Conservation (phyloP, 2,329 filamentous ascomycete species). For the Exutisphaerella laricina region DNA sequence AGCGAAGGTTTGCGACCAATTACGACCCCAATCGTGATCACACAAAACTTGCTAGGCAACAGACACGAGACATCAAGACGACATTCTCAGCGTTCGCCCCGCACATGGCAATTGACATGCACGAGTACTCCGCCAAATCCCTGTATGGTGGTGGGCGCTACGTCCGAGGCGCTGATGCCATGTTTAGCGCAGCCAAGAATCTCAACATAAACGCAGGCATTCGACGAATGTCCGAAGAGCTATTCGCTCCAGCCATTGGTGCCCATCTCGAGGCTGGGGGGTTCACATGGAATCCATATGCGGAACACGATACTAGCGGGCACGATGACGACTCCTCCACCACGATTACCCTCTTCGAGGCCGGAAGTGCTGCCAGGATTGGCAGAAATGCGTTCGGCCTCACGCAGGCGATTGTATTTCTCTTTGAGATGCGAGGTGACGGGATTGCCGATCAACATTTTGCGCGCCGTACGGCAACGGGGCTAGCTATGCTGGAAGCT, state of each 20-base stretch:
- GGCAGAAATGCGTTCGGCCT: constrained; percentile 19
- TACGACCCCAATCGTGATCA: constrained; percentile 36
- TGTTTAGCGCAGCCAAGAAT: constrained; percentile 35
- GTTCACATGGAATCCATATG: constrained; percentile 34
- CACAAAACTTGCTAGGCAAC: constrained; percentile 33
- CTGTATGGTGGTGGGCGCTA: constrained; percentile 30
- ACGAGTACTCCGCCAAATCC: constrained; percentile 32
- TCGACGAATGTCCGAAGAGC: neutral
- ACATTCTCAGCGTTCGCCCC: constrained; percentile 31
- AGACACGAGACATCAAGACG: constrained; percentile 34
- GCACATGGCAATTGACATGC: constrained; percentile 35
- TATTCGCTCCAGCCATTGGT: constrained; percentile 28
- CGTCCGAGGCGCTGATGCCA: constrained; percentile 33
- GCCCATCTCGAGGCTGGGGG: constrained; percentile 25
- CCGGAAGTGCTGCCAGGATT: constrained; percentile 15
- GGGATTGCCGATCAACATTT: constrained; percentile 21
- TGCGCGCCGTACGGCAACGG: constrained; percentile 16
- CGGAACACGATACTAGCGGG: constrained; percentile 28
- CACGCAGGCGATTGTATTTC: constrained; percentile 17
- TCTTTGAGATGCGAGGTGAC: constrained; percentile 19
- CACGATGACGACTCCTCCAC: constrained; percentile 12
- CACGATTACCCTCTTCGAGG: constrained; percentile 16
- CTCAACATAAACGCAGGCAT: constrained; percentile 34
- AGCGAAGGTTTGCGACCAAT: constrained; percentile 33
- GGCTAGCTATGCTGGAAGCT: constrained; percentile 14